Evolutionary conservation across 108 stramenopile genomes (phyloP).

Genomic region (Aurantiochytrium sp.): DNA sequence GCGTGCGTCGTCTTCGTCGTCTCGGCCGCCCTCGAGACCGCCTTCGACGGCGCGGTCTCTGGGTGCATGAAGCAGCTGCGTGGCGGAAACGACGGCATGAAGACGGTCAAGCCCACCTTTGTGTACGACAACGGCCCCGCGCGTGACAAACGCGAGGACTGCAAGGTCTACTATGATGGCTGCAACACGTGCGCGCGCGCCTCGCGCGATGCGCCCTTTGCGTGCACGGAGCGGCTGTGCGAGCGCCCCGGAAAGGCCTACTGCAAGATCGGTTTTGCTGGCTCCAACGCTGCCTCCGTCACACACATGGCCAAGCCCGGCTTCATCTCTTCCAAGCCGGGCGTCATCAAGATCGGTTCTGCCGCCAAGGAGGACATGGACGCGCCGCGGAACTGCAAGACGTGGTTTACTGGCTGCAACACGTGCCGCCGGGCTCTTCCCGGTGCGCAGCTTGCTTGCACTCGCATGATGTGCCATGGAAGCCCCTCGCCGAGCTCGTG

Average conservation of each 20-base stretch:
- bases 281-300: not conserved
- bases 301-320: no score
- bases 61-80: no score
- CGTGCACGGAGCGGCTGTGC: not conserved
- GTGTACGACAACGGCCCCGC: no score
- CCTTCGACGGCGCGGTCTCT: no score
- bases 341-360: not conserved
- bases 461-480: not conserved
- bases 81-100: no score
- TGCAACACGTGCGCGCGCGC: not conserved
- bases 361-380: not conserved
- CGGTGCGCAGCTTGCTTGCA: not conserved
- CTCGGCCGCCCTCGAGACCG: no score
- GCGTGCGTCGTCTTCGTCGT: no score
- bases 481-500: not conserved
- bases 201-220: not conserved
- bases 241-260: not conserved
- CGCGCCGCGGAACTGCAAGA: not conserved
- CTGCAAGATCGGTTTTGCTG: not conserved
- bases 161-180: not conserved
- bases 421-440: not conserved
- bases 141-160: not conserved
- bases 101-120: no score
- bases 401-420: not conserved
- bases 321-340: not conserved